These are phyloP conservation scores for Alternaria arbusti DNA, from an alignment of 2,329 filamentous ascomycete genomes.

Conservation along the genomic window DNA sequence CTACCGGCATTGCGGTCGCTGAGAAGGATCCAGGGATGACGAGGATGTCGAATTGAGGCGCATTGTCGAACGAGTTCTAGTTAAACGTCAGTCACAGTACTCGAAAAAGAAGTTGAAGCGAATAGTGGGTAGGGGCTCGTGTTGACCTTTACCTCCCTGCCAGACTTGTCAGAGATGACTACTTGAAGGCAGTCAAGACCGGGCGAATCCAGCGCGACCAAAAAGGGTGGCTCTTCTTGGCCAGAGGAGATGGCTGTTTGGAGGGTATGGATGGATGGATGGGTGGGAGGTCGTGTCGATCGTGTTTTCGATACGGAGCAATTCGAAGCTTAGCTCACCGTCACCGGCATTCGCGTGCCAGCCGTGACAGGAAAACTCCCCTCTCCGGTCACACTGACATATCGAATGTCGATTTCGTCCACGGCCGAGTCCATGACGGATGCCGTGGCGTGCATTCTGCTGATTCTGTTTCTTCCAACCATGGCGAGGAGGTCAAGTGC, in stretches of 20 bases:
- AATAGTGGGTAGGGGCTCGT: slow-evolving; percentile 25
- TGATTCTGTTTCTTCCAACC: slow-evolving; percentile 37
- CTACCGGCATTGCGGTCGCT: slow-evolving; percentile 22
- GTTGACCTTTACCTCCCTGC: slow-evolving; percentile 48
- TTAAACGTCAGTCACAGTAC: slow-evolving; percentile 20
- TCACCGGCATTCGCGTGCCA: slow-evolving; percentile 46
- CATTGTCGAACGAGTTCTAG: slow-evolving; percentile 44
- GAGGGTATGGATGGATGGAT: slow-evolving; percentile 24
- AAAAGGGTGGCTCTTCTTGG: slow-evolving; percentile 38
- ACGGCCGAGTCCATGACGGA: slow-evolving; percentile 38
- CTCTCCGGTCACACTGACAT: slow-evolving; percentile 46
- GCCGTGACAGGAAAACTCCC: slow-evolving; percentile 45
- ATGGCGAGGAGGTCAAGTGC: slow-evolving; percentile 43
- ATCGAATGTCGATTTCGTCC: slow-evolving; percentile 47
- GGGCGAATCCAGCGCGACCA: slow-evolving; percentile 43
- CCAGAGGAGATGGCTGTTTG: slow-evolving; percentile 26
- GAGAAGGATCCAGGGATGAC: slow-evolving; percentile 43
- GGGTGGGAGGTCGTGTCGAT: slow-evolving; percentile 7
- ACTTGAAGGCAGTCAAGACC: slow-evolving; percentile 31
- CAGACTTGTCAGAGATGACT: slow-evolving; percentile 44
- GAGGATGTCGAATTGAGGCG: slow-evolving; percentile 46
- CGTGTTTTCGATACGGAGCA: slow-evolving; percentile 30
- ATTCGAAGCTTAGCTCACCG: slow-evolving; percentile 45
- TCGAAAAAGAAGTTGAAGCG: neutral
- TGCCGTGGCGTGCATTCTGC: slow-evolving; percentile 30